phyloP scores from a whole-genome alignment of 768 basidiomycete genomes.

The Suillus sp. region DNA sequence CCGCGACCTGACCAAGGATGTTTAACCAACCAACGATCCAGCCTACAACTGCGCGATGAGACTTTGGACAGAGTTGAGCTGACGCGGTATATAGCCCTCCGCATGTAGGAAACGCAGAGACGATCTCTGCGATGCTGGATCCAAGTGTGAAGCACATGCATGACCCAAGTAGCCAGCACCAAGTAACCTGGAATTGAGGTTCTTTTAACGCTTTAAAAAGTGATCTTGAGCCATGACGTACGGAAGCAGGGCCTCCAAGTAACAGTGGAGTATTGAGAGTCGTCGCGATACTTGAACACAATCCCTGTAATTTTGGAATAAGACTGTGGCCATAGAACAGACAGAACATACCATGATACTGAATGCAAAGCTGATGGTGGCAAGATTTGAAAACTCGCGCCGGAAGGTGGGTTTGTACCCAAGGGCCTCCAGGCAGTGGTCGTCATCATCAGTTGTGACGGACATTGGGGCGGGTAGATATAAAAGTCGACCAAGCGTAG shows the following conservation, averaged over 20 bases:
- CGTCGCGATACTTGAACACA: conserved; percentile 76
- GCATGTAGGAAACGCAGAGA: conserved; percentile 74
- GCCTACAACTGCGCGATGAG: conserved; percentile 66
- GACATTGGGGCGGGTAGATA: conserved; percentile 10
- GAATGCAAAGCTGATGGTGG: conserved; percentile 77
- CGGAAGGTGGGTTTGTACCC: conserved; percentile 82
- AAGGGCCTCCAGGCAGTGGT: conserved; percentile 62
- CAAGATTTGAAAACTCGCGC: conserved; percentile 81
- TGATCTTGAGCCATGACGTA: conserved; percentile 31
- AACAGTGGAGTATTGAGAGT: conserved; percentile 76
- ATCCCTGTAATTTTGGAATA: conserved; percentile 42
- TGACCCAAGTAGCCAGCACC: conserved; percentile 78
- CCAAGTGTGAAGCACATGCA: conserved; percentile 76
- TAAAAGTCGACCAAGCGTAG: neutral
- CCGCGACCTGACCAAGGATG: conserved; percentile 82
- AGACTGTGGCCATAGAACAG: conserved; percentile 1
- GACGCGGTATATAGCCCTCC: conserved; percentile 82
- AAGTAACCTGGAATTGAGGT: conserved; percentile 44
- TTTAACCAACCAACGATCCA: conserved; percentile 87
- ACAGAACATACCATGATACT: conserved; percentile 62
- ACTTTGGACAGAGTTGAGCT: conserved; percentile 63
- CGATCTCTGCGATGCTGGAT: conserved; percentile 73
- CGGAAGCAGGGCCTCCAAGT: conserved; percentile 70
- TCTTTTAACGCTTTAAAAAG: conserved; percentile 5
- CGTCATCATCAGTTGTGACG: conserved; percentile 44